These are phyloP conservation scores for Nannochloris sp. DNA, from an alignment of 139 green algal genomes.

Conservation along the genomic window DNA sequence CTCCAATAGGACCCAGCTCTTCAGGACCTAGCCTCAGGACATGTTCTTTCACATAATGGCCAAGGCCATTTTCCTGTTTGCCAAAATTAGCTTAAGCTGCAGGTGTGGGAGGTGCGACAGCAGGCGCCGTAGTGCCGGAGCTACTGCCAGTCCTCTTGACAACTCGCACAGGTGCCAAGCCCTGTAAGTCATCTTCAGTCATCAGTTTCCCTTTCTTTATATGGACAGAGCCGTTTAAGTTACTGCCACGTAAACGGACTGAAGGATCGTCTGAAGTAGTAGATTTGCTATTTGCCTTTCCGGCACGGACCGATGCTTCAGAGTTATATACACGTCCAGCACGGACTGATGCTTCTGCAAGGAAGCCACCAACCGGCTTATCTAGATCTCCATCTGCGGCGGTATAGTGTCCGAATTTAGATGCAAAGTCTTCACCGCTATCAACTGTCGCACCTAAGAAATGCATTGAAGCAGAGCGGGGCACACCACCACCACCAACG, in stretches of 20 bases:
- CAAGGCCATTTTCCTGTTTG: no score
- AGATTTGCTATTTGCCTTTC: neutral
- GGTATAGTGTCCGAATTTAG: slow-evolving; percentile 34
- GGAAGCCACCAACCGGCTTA: neutral
- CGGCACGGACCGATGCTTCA: slow-evolving; percentile 10
- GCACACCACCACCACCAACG: neutral
- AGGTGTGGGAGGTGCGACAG: no score
- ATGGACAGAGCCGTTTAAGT: slow-evolving; percentile 6
- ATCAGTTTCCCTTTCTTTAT: neutral
- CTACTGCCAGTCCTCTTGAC: neutral
- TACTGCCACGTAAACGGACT: slow-evolving; percentile 1
- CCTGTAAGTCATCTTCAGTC: neutral
- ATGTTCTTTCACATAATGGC: no score
- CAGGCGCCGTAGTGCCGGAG: no score
- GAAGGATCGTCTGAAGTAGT: neutral
- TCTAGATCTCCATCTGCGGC: neutral
- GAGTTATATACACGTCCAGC: slow-evolving; percentile 6
- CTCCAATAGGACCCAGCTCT: no score
- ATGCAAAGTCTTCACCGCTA: slow-evolving; percentile 10
- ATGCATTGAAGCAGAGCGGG: slow-evolving; percentile 12
- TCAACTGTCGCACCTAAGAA: slow-evolving; percentile 8
- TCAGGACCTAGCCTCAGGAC: no score
- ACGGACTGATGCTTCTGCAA: slow-evolving; percentile 5
- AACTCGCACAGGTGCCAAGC: neutral
- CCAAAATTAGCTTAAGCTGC: no score